Evolutionary conservation across 768 basidiomycete species (phyloP).

Genomic region (Gloeostereum incarnatum): DNA sequence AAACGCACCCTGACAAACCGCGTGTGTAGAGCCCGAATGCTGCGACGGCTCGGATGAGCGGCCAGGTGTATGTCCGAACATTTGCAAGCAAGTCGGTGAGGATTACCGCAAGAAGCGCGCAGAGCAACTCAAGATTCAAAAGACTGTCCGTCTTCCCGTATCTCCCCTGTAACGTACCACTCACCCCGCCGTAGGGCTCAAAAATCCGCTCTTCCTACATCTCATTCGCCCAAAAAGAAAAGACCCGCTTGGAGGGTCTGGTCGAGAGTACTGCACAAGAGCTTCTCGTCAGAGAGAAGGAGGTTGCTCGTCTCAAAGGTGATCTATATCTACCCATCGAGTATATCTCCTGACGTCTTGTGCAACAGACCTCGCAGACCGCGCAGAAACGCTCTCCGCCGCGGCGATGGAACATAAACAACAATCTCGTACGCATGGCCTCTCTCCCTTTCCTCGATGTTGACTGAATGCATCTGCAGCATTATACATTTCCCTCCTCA

Average conservation of each 20-base stretch:
- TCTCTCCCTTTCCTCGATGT: not conserved
- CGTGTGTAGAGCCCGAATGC: slow-evolving; percentile 67
- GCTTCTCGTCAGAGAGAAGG: slow-evolving; percentile 54
- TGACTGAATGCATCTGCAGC: slow-evolving; percentile 33
- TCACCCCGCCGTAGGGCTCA: slow-evolving; percentile 51
- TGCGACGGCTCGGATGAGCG: slow-evolving; percentile 96
- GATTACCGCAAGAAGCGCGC: slow-evolving; percentile 57
- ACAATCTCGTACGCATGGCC: slow-evolving; percentile 59
- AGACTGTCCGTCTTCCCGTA: slow-evolving; percentile 34
- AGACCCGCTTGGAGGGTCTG: slow-evolving; percentile 66
- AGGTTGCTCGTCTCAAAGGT: slow-evolving; percentile 72
- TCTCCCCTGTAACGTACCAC: slow-evolving; percentile 1
- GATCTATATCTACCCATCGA: not conserved
- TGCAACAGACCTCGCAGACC: slow-evolving; percentile 61
- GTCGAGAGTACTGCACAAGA: slow-evolving; percentile 45
- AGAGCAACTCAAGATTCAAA: slow-evolving; percentile 69
- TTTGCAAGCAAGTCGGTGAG: slow-evolving; percentile 69
- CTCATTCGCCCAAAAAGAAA: slow-evolving; percentile 81
- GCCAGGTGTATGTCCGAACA: slow-evolving; percentile 68
- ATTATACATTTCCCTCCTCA: slow-evolving; percentile 64
- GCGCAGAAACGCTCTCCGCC: slow-evolving; percentile 68
- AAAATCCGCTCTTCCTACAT: slow-evolving; percentile 91
- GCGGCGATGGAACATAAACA: slow-evolving; percentile 80
- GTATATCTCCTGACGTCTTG: not conserved
- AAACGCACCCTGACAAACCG: slow-evolving; percentile 8